Evolutionary conservation across 2,329 filamentous ascomycete genomes (phyloP).

Genomic region (Penicillium concentricum): DNA sequence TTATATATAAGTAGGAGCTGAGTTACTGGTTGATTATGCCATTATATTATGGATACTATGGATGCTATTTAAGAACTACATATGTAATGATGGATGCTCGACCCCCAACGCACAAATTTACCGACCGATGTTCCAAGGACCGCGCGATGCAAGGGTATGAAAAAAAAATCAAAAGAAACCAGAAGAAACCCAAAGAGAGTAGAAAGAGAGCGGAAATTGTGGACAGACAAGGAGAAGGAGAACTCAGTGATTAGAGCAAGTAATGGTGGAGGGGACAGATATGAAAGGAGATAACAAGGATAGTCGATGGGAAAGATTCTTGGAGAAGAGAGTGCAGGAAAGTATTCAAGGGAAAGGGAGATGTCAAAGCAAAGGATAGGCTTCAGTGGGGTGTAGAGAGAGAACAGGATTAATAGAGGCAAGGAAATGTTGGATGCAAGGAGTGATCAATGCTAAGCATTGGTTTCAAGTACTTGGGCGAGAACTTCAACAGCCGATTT

Average conservation of each 20-base stretch:
- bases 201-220: slow-evolving; percentile 1
- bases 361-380: not conserved
- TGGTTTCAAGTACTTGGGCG: slow-evolving; percentile 39
- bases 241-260: not conserved
- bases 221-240: not conserved
- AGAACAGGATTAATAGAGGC: not conserved
- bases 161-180: not conserved
- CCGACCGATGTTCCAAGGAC: slow-evolving; percentile 8
- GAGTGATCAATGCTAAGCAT: slow-evolving; percentile 17
- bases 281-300: not conserved
- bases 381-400: not conserved
- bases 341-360: not conserved
- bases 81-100: slow-evolving; percentile 14
- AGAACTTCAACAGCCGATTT: slow-evolving; percentile 39
- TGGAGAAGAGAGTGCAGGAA: not conserved
- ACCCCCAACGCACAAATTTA: not conserved
- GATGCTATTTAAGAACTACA: slow-evolving; percentile 10
- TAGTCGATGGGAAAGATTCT: not conserved
- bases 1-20: not conserved
- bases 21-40: not conserved
- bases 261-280: not conserved
- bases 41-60: slow-evolving; percentile 25
- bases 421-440: slow-evolving; percentile 2
- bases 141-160: slow-evolving; percentile 28
- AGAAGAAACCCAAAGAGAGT: not conserved